phyloP scores from a whole-genome alignment of 768 basidiomycete genomes.

The Cystobasidium tubakii region DNA sequence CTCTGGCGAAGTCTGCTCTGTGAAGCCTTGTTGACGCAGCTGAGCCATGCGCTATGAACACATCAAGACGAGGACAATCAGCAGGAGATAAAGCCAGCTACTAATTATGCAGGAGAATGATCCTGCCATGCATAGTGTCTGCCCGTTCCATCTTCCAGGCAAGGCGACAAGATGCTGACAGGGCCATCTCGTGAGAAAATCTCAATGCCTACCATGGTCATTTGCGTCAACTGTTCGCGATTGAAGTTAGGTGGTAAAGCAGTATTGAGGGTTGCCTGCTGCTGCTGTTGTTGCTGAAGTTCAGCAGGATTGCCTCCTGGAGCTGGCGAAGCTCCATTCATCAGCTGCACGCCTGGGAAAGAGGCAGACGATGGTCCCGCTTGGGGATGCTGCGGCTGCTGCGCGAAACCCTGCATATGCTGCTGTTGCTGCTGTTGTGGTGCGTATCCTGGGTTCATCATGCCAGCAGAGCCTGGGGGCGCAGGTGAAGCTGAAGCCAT shows the following conservation, averaged over 20 bases:
- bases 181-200: neutral
- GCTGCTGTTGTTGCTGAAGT: neutral
- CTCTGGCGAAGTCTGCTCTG: constrained; percentile 54
- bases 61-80: constrained; percentile 50
- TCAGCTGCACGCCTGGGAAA: neutral
- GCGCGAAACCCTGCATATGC: neutral
- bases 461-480: neutral
- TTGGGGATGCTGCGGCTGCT: neutral
- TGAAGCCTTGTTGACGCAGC: constrained; percentile 54
- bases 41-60: constrained; percentile 54
- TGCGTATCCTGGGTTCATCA: neutral
- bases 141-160: neutral
- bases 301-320: constrained; percentile 8
- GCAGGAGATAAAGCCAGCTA: too few relatives aligned
- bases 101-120: too few relatives aligned
- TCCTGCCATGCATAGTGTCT: too few relatives aligned
- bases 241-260: constrained; percentile 5
- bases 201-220: constrained; percentile 40
- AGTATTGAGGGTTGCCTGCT: neutral
- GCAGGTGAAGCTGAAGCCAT: constrained; percentile 3
- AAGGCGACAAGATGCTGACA: neutral
- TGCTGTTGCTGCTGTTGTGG: constrained; percentile 8
- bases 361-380: neutral
- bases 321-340: neutral
- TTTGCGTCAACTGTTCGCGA: constrained; percentile 34